Percentiles rank a stretch among this genome's conserved stretches.
phyloP scores from a whole-genome alignment of 345 rosid species.

The Heritiera fomes region DNA sequence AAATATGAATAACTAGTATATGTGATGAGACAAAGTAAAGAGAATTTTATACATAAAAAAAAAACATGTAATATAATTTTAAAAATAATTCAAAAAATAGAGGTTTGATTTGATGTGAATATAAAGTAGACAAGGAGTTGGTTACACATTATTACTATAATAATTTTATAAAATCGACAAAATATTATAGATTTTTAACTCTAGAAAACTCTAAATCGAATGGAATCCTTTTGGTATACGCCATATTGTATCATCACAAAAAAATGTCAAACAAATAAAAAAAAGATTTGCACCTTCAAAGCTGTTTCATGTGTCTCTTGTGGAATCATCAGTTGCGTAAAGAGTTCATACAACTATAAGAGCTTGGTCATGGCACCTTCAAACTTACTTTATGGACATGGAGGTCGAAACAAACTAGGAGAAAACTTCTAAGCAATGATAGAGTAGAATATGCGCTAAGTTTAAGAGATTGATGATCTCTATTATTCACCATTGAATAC shows the following conservation, averaged over 20 bases:
- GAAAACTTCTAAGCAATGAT: not conserved
- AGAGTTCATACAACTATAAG: not conserved
- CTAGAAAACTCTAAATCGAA: too few relatives aligned
- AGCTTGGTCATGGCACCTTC: not conserved
- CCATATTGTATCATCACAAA: not conserved
- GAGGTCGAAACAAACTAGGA: not conserved
- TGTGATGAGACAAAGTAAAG: too few relatives aligned
- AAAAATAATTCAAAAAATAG: too few relatives aligned
- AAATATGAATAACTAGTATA: too few relatives aligned
- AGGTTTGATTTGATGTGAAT: too few relatives aligned
- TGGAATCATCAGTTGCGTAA: not conserved
- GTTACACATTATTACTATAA: too few relatives aligned
- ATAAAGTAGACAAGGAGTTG: too few relatives aligned
- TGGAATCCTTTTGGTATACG: not conserved
- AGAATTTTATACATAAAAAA: too few relatives aligned
- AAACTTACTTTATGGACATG: not conserved
- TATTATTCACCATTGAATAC: constrained; percentile 30
- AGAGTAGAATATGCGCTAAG: not conserved
- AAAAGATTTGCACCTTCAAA: not conserved
- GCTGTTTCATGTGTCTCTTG: too few relatives aligned
- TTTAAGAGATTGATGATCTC: constrained; percentile 17
- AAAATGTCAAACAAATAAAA: not conserved
- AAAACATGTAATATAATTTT: too few relatives aligned
- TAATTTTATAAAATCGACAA: too few relatives aligned
- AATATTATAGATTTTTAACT: too few relatives aligned